These are phyloP conservation scores for Aspergillus transmontanensis DNA, from an alignment of 2,329 filamentous ascomycete genomes.

Conservation along the genomic window DNA sequence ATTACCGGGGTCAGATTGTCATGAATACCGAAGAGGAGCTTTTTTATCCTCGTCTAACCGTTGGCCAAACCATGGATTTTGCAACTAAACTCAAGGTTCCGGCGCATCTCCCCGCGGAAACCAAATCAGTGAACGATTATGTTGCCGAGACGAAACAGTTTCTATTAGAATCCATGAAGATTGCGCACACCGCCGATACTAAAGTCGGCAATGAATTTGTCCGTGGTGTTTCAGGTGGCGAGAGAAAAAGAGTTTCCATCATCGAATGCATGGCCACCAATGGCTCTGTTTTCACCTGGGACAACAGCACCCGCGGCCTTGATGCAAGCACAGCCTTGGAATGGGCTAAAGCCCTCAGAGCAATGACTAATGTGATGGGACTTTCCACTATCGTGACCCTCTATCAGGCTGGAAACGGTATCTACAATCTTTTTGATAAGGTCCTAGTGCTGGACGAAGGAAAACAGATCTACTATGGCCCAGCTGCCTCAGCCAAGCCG, in stretches of 20 bases:
- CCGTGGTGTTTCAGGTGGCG: slow-evolving; percentile 66
- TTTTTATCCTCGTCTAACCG: slow-evolving; percentile 54
- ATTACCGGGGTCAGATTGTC: slow-evolving; percentile 59
- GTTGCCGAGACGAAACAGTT: slow-evolving; percentile 54
- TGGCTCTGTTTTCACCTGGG: slow-evolving; percentile 63
- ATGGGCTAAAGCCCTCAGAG: slow-evolving; percentile 58
- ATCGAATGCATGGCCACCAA: slow-evolving; percentile 61
- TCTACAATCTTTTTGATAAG: slow-evolving; percentile 69
- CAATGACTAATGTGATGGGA: slow-evolving; percentile 61
- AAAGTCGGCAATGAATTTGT: slow-evolving; percentile 67
- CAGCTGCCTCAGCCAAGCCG: slow-evolving; percentile 57
- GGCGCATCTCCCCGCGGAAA: slow-evolving; percentile 67
- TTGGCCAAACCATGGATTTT: slow-evolving; percentile 56
- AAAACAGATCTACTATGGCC: slow-evolving; percentile 66
- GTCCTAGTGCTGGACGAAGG: slow-evolving; percentile 66
- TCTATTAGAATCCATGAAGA: slow-evolving; percentile 57
- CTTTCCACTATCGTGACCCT: slow-evolving; percentile 60
- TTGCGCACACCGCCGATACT: slow-evolving; percentile 62
- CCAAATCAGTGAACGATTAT: slow-evolving; percentile 61
- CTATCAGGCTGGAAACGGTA: slow-evolving; percentile 37
- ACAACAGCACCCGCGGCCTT: slow-evolving; percentile 64
- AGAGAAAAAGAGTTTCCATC: slow-evolving; percentile 68
- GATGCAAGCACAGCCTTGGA: slow-evolving; percentile 64
- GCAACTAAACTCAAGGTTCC: slow-evolving; percentile 67
- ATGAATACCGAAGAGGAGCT: slow-evolving; percentile 57